Conservation (phyloP, 371 early-diverging fungal species). For the Lichtheimia ramosa region DNA sequence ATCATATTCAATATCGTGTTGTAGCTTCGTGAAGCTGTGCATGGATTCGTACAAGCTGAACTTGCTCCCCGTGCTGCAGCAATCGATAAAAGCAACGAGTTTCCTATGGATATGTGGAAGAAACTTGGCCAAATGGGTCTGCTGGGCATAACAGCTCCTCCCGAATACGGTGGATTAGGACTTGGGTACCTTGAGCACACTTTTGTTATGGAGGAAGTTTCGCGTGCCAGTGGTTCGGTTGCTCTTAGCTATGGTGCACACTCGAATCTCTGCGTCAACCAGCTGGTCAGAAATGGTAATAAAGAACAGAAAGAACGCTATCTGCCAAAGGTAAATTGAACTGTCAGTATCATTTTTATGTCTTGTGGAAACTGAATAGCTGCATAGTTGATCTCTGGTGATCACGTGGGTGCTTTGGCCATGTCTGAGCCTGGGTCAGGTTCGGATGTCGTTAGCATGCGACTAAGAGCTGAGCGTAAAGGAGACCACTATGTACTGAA, state of each 20-base stretch:
- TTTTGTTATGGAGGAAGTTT: slow-evolving; percentile 93
- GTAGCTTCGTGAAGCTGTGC: slow-evolving; percentile 72
- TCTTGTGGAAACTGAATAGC: background rate
- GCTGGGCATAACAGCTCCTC: slow-evolving; percentile 87
- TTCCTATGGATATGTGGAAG: slow-evolving; percentile 96
- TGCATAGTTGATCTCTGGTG: slow-evolving; percentile 77
- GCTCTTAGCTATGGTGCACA: slow-evolving; percentile 96
- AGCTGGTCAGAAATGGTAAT: slow-evolving; percentile 91
- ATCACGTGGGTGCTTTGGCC: slow-evolving; percentile 92
- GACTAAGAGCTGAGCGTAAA: slow-evolving; percentile 80
- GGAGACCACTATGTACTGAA: slow-evolving; percentile 82
- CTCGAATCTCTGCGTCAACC: slow-evolving; percentile 97
- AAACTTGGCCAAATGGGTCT: slow-evolving; percentile 97
- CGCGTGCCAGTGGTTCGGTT: slow-evolving; percentile 88
- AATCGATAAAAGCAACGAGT: slow-evolving; percentile 86
- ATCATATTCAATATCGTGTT: background rate
- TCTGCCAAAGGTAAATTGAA: slow-evolving; percentile 66
- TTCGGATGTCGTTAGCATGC: slow-evolving; percentile 96
- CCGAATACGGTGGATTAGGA: slow-evolving; percentile 87
- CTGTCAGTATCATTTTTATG: background rate
- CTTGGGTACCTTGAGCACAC: slow-evolving; percentile 93
- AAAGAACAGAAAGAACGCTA: slow-evolving; percentile 90
- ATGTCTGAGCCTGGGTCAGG: slow-evolving; percentile 95
- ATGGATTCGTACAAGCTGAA: slow-evolving; percentile 81
- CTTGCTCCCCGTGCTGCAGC: slow-evolving; percentile 81